Conservation (phyloP, 352 stramenopile genomes). For the Phytophthora litchii region DNA sequence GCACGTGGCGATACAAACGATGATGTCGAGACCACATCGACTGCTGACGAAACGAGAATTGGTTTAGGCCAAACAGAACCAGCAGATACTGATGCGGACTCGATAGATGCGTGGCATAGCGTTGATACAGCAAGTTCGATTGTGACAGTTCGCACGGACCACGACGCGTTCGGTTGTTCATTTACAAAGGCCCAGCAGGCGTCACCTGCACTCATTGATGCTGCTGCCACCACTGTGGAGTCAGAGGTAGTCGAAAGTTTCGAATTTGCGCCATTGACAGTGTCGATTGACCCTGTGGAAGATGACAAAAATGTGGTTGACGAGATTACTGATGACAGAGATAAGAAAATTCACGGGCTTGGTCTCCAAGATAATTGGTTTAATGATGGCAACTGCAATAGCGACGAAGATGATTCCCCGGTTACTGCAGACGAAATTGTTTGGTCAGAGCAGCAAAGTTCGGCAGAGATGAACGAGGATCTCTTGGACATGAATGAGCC, state of each 20-base stretch:
- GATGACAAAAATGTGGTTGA: neutral
- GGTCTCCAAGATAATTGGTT: slow-evolving; percentile 10
- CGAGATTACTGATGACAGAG: slow-evolving; percentile 1
- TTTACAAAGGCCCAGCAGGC: slow-evolving; percentile 3
- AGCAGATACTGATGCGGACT: neutral
- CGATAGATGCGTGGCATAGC: slow-evolving; percentile 1
- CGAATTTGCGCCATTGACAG: neutral
- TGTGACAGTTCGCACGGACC: slow-evolving; percentile 6
- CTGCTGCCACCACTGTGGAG: neutral
- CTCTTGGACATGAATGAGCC: neutral
- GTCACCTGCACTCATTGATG: neutral
- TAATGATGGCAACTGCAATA: slow-evolving; percentile 9
- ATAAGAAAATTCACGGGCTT: slow-evolving; percentile 2
- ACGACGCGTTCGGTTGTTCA: neutral
- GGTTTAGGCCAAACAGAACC: neutral
- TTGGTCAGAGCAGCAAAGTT: slow-evolving; percentile 7
- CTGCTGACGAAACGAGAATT: slow-evolving; percentile 8
- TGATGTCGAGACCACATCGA: neutral
- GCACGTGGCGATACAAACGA: neutral
- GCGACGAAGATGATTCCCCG: slow-evolving; percentile 1
- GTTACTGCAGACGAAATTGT: slow-evolving; percentile 3
- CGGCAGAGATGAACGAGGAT: slow-evolving; percentile 1
- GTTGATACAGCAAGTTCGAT: neutral
- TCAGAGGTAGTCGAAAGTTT: neutral
- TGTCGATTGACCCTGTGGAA: neutral